Percentiles rank a stretch among this genome's conserved stretches.
phyloP scores from a whole-genome alignment of 2,329 filamentous ascomycete species.

The Chaetomium sp. region DNA sequence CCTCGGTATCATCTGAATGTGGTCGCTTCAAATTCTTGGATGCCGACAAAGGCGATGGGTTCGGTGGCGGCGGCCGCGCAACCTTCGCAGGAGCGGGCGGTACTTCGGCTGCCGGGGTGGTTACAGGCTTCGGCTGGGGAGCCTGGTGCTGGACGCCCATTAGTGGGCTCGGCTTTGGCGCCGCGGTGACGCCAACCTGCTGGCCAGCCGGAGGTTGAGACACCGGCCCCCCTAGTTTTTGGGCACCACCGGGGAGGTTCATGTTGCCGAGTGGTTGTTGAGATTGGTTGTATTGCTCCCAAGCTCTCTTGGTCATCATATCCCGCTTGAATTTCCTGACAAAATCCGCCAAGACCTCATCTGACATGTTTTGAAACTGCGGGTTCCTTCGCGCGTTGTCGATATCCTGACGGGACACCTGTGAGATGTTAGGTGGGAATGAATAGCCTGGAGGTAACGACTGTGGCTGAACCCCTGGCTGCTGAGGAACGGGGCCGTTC shows the following conservation, averaged over 20 bases:
- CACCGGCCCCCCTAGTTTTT: slow-evolving; percentile 13
- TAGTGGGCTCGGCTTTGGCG: slow-evolving; percentile 29
- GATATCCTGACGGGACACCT: slow-evolving; percentile 37
- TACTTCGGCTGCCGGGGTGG: slow-evolving; percentile 16
- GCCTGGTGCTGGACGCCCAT: slow-evolving; percentile 29
- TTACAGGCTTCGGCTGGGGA: slow-evolving; percentile 30
- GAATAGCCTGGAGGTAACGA: slow-evolving; percentile 31
- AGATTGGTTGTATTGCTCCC: slow-evolving; percentile 17
- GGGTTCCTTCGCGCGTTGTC: slow-evolving; percentile 35
- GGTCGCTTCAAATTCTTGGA: slow-evolving; percentile 56
- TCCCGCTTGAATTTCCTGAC: slow-evolving; percentile 29
- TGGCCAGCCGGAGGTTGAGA: slow-evolving; percentile 10
- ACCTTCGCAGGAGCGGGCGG: slow-evolving; percentile 25
- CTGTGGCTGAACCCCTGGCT: slow-evolving; percentile 15
- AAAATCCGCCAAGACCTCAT: slow-evolving; percentile 20
- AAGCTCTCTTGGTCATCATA: slow-evolving; percentile 19
- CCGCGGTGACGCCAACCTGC: slow-evolving; percentile 4
- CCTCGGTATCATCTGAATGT: slow-evolving; percentile 49
- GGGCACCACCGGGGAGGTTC: slow-evolving; percentile 12
- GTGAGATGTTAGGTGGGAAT: slow-evolving; percentile 31
- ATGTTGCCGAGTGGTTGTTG: slow-evolving; percentile 21
- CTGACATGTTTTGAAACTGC: slow-evolving; percentile 20
- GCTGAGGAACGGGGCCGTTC: slow-evolving; percentile 23
- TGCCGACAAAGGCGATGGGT: slow-evolving; percentile 44
- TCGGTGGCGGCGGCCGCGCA: slow-evolving; percentile 39